Conservation (phyloP, 768 basidiomycete genomes). For the Rickenella mellea region DNA sequence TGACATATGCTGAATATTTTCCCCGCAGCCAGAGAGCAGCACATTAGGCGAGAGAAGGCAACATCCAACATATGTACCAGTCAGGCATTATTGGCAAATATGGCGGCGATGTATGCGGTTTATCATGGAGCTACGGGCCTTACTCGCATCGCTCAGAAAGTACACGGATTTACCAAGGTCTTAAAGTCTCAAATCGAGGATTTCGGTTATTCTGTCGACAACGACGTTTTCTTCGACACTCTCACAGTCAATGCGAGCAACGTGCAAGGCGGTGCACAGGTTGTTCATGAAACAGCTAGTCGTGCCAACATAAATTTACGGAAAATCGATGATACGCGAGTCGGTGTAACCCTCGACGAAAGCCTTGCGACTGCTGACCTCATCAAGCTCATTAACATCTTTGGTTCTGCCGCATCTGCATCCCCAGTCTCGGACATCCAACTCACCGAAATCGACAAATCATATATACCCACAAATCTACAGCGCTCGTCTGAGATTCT, state of each 20-base stretch:
- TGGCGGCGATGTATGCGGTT: constrained; percentile 98
- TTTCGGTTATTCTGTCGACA: constrained; percentile 67
- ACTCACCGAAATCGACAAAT: constrained; percentile 31
- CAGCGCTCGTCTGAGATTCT: constrained; percentile 63
- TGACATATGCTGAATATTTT: background rate
- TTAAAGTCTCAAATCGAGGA: constrained; percentile 57
- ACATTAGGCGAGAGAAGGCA: constrained; percentile 95
- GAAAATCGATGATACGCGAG: constrained; percentile 55
- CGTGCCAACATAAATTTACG: constrained; percentile 78
- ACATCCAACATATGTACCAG: constrained; percentile 98
- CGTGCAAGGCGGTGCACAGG: constrained; percentile 42
- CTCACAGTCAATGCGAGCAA: constrained; percentile 67
- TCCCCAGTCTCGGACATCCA: constrained; percentile 35
- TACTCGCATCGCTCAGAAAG: constrained; percentile 74
- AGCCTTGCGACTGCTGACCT: constrained; percentile 72
- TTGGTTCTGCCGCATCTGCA: constrained; percentile 54
- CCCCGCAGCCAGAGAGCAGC: constrained; percentile 82
- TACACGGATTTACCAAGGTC: constrained; percentile 80
- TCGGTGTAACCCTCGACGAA: constrained; percentile 92
- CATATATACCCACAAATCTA: constrained; percentile 47
- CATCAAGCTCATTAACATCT: constrained; percentile 69
- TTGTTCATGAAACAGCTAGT: constrained; percentile 61
- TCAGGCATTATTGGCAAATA: constrained; percentile 95
- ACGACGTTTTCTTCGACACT: constrained; percentile 85
- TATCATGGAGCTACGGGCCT: constrained; percentile 92